Evolutionary conservation across 768 basidiomycete species (phyloP).

Genomic region (Amanita brunnescens): DNA sequence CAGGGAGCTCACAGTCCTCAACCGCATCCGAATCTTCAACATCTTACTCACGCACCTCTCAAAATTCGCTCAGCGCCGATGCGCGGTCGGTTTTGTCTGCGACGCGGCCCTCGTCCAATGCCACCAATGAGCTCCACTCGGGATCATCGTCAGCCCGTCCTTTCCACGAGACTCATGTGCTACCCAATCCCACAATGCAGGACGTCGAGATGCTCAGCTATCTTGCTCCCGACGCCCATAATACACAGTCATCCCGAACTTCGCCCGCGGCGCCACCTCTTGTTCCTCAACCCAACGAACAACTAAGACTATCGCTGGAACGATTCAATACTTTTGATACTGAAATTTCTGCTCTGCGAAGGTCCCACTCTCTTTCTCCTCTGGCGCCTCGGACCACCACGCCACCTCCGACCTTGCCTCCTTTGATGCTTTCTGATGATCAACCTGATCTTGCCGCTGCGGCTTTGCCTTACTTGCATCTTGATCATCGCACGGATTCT

Average conservation of each 20-base stretch:
- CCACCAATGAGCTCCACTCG: conserved; percentile 14
- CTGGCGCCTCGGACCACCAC: conserved; percentile 16
- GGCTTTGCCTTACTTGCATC: conserved; percentile 16
- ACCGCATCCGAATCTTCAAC: conserved; percentile 15
- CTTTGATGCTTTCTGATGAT: conserved; percentile 21
- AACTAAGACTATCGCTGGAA: conserved; percentile 36
- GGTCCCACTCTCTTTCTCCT: conserved; percentile 23
- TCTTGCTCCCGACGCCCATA: conserved; percentile 3
- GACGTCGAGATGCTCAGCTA: conserved; percentile 47
- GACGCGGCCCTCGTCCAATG: conserved; percentile 9
- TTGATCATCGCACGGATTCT: conserved; percentile 14
- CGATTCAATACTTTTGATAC: conserved; percentile 47
- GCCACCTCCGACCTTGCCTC: conserved; percentile 27
- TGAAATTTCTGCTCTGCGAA: conserved; percentile 41
- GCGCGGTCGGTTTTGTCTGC: neutral
- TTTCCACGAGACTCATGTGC: conserved; percentile 24
- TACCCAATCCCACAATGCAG: conserved; percentile 35
- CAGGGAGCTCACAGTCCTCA: conserved; percentile 22
- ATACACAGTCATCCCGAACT: conserved; percentile 4
- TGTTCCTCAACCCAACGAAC: conserved; percentile 20
- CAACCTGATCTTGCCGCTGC: conserved; percentile 13
- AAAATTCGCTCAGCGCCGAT: neutral
- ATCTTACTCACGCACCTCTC: conserved; percentile 4
- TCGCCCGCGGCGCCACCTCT: conserved; percentile 7
- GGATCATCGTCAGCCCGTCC: conserved; percentile 13